Conservation (phyloP, 306 rosid genomes). For the Arachis stenosperma region DNA sequence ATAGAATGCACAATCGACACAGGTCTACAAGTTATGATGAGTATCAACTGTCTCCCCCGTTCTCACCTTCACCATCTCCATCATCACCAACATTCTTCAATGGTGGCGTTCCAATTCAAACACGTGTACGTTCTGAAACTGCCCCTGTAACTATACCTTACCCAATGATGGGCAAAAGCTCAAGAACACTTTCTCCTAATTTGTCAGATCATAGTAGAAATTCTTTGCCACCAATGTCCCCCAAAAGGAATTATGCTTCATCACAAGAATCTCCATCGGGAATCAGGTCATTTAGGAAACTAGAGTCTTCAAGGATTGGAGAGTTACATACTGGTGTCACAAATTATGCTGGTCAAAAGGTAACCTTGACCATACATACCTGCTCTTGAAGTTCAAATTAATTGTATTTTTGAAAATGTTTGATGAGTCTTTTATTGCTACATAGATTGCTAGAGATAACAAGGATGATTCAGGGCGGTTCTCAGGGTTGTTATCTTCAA, state of each 20-base stretch:
- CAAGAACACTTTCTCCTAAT: conserved; percentile 71
- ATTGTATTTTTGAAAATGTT: conserved; percentile 12
- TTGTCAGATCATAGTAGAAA: conserved; percentile 76
- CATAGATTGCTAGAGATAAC: conserved; percentile 65
- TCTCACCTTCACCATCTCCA: conserved; percentile 76
- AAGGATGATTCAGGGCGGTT: conserved; percentile 86
- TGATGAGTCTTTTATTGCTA: conserved; percentile 44
- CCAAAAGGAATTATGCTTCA: conserved; percentile 68
- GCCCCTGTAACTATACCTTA: conserved; percentile 85
- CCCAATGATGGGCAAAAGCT: conserved; percentile 52
- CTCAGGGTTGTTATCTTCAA: conserved; percentile 83
- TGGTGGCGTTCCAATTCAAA: conserved; percentile 51
- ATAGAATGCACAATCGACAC: conserved; percentile 46
- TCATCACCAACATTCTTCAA: conserved; percentile 64
- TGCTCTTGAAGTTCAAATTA: conserved; percentile 35
- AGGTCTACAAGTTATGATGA: conserved; percentile 59
- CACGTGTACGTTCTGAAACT: conserved; percentile 65
- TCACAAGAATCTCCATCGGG: conserved; percentile 86
- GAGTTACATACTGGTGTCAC: conserved; percentile 49
- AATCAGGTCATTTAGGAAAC: conserved; percentile 65
- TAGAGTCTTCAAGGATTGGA: conserved; percentile 63
- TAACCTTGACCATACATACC: conserved; percentile 44
- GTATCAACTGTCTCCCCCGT: conserved; percentile 90
- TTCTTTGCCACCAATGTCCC: conserved; percentile 80
- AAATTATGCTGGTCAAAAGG: conserved; percentile 61